phyloP scores from a whole-genome alignment of 331 rosid species.

The Saraca asoca region DNA sequence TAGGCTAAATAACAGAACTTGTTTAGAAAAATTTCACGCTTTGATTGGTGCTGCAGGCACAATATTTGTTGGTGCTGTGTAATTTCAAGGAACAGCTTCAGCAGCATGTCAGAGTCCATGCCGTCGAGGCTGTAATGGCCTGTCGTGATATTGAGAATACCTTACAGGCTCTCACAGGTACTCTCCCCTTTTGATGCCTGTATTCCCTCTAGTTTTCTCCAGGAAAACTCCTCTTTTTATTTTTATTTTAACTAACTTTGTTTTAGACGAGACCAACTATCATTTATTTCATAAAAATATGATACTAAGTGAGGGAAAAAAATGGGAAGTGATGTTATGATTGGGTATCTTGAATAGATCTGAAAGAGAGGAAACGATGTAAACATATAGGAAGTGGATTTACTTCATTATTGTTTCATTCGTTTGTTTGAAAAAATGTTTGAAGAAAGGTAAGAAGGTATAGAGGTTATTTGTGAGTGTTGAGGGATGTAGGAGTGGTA shows the following conservation, averaged over 20 bases:
- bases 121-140: conserved; percentile 98
- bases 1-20: too few relatives aligned
- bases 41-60: conserved; percentile 52
- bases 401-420: too few relatives aligned
- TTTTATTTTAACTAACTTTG: too few relatives aligned
- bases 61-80: conserved; percentile 78
- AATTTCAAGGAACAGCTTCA: conserved; percentile 95
- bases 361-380: too few relatives aligned
- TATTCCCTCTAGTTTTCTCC: not conserved
- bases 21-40: too few relatives aligned
- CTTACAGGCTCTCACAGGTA: conserved; percentile 94
- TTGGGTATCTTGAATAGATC: too few relatives aligned
- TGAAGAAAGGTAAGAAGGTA: conserved; percentile 30
- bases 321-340: too few relatives aligned
- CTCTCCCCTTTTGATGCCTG: not conserved
- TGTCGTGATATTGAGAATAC: conserved; percentile 98
- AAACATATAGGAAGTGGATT: too few relatives aligned
- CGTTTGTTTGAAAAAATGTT: not conserved
- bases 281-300: too few relatives aligned
- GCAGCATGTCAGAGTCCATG: conserved; percentile 95
- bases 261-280: too few relatives aligned
- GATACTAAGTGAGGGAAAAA: too few relatives aligned
- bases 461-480: conserved; percentile 26
- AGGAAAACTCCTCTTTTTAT: not conserved
- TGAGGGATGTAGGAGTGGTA: conserved; percentile 51